Evolutionary conservation across 495 filamentous ascomycete species (phyloP).

Genomic region (Barbatosphaeria neglecta): DNA sequence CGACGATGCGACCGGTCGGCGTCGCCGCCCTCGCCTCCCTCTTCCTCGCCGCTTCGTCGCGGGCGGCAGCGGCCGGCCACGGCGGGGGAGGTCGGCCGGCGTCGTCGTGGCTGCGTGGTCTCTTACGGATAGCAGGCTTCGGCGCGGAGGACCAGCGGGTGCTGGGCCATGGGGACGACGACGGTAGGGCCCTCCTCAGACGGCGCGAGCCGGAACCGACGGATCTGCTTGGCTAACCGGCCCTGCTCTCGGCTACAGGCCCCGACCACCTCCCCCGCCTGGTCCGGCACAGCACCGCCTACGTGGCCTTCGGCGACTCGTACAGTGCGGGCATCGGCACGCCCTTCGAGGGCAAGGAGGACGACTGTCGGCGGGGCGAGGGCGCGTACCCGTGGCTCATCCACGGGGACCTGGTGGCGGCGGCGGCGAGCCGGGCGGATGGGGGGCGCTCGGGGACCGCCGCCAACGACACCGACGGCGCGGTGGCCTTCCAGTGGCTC

Average conservation of each 20-base stretch:
- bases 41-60: background rate
- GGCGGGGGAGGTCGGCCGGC: background rate
- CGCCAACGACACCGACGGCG: constrained; percentile 6
- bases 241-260: background rate
- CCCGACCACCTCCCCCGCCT: background rate
- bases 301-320: constrained; percentile 35
- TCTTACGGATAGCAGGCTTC: background rate
- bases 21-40: background rate
- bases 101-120: background rate
- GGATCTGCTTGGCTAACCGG: background rate
- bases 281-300: constrained; percentile 10
- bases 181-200: background rate
- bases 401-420: constrained; percentile 13
- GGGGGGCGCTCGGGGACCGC: background rate
- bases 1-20: background rate
- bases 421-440: background rate
- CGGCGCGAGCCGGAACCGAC: background rate
- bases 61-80: background rate
- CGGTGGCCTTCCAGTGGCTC: constrained; percentile 21
- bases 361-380: constrained; percentile 27
- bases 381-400: constrained; percentile 27
- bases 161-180: background rate
- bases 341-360: constrained; percentile 19
- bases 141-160: background rate
- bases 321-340: constrained; percentile 39